Conservation (phyloP, 768 basidiomycete species). For the Lactarius deliciosus region DNA sequence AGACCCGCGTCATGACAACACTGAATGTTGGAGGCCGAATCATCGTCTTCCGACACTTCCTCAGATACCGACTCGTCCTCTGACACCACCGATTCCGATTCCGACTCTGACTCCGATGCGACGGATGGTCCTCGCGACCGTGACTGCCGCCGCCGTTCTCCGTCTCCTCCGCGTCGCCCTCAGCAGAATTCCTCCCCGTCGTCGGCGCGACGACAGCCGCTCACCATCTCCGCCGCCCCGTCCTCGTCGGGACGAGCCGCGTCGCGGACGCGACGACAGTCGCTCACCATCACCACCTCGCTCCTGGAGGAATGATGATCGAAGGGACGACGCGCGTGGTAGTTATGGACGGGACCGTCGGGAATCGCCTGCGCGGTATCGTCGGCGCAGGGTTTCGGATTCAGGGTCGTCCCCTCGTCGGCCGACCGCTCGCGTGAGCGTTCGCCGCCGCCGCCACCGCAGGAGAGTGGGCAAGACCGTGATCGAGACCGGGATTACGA, state of each 20-base stretch:
- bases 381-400: conserved; percentile 23
- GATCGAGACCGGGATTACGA: conserved; percentile 19
- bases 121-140: conserved; percentile 39
- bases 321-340: conserved; percentile 9
- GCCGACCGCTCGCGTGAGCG: conserved; percentile 13
- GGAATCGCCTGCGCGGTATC: conserved; percentile 17
- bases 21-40: conserved; percentile 74
- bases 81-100: conserved; percentile 40
- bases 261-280: conserved; percentile 17
- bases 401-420: conserved; percentile 23
- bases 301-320: conserved; percentile 12
- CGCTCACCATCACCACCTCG: conserved; percentile 25
- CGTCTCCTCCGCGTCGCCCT: conserved; percentile 37
- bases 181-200: conserved; percentile 30
- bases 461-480: conserved; percentile 13
- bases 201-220: conserved; percentile 28
- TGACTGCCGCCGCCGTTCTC: conserved; percentile 34
- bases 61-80: conserved; percentile 43
- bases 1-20: conserved; percentile 85
- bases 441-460: conserved; percentile 15
- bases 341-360: conserved; percentile 12
- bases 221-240: conserved; percentile 30
- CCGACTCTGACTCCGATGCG: conserved; percentile 39
- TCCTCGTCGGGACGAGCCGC: conserved; percentile 27
- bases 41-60: conserved; percentile 45